Percentiles rank a stretch among this genome's conserved stretches.
Evolutionary conservation across 2,329 filamentous ascomycete species (phyloP).

Genomic region (Phialemoniopsis sp.): DNA sequence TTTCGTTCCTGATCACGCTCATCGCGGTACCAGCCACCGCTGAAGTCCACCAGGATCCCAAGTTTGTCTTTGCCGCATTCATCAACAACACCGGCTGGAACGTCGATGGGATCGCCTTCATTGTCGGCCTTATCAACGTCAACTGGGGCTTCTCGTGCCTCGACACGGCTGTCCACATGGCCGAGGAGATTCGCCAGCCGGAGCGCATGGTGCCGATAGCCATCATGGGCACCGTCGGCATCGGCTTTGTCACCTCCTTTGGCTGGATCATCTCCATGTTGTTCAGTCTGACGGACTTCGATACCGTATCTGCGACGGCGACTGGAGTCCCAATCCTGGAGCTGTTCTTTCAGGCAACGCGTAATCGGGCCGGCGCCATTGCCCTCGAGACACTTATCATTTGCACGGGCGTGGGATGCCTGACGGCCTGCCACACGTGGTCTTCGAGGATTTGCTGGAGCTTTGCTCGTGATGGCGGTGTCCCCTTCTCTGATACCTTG

Average conservation of each 20-base stretch:
- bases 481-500: conserved; percentile 30
- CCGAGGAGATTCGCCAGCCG: conserved; percentile 38
- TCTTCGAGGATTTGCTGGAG: conserved; percentile 19
- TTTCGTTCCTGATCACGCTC: conserved; percentile 39
- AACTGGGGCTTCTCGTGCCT: conserved; percentile 41
- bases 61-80: conserved; percentile 49
- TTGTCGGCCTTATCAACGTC: conserved; percentile 44
- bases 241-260: conserved; percentile 43
- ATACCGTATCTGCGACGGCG: conserved; percentile 32
- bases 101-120: conserved; percentile 43
- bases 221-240: conserved; percentile 37
- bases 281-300: conserved; percentile 45
- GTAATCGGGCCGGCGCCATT: conserved; percentile 32
- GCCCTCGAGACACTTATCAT: conserved; percentile 35
- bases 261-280: conserved; percentile 47
- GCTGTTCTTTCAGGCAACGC: conserved; percentile 38
- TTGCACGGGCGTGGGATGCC: conserved; percentile 36
- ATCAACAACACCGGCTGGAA: conserved; percentile 50
- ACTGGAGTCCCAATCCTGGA: conserved; percentile 39
- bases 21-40: conserved; percentile 42
- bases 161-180: conserved; percentile 43
- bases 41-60: conserved; percentile 33
- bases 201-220: conserved; percentile 31
- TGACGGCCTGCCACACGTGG: conserved; percentile 26
- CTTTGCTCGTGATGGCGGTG: conserved; percentile 30